A percentile compares a stretch with the other conserved stretches of the same genome.
Conservation (phyloP, 208 protist species). For the Trichomonas tenax region DNA sequence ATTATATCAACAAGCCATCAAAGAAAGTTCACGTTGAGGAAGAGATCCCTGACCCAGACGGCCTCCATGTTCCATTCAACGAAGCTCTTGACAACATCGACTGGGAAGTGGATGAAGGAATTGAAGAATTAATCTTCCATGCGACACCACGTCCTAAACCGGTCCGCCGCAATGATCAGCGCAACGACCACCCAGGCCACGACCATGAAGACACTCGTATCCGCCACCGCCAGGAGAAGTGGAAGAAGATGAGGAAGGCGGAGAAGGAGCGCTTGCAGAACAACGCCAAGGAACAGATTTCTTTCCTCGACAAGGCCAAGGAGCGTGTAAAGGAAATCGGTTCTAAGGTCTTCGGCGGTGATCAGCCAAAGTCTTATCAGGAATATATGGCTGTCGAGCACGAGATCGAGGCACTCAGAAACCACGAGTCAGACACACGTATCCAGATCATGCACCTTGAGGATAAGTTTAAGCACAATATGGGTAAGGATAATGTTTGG, state of each 20-base stretch:
- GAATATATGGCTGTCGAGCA: not conserved
- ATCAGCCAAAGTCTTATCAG: not conserved
- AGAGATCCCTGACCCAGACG: not conserved
- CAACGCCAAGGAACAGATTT: too few relatives aligned
- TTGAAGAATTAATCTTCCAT: conserved; percentile 1
- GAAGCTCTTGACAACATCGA: not conserved
- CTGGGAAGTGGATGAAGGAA: not conserved
- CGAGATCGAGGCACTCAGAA: not conserved
- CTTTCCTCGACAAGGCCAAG: not conserved
- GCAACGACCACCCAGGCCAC: not conserved
- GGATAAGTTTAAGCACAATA: not conserved
- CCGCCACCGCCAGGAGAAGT: not conserved
- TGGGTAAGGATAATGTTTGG: not conserved
- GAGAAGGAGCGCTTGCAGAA: not conserved
- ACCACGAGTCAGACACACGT: not conserved
- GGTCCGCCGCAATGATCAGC: not conserved
- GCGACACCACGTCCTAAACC: not conserved
- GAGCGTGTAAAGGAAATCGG: not conserved
- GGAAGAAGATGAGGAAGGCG: not conserved
- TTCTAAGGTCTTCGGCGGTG: not conserved
- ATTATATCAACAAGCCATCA: not conserved
- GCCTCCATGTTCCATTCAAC: not conserved
- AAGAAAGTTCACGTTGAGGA: not conserved
- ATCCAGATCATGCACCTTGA: not conserved
- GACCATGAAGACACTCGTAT: not conserved